phyloP scores from a whole-genome alignment of 495 filamentous ascomycete genomes.

The Trichoderma reesei region DNA sequence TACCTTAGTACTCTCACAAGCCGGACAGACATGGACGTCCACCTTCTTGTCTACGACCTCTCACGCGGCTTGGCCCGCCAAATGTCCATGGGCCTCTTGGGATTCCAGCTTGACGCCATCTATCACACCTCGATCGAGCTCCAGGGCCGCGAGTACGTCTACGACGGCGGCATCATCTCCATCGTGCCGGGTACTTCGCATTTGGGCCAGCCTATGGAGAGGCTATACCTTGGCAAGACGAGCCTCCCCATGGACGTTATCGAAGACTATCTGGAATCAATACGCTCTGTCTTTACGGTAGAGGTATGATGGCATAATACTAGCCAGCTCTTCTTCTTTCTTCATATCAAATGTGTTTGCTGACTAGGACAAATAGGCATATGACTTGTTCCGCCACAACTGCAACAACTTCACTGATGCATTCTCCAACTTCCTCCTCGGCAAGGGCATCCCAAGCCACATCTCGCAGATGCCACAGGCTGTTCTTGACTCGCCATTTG shows the following conservation, averaged over 20 bases:
- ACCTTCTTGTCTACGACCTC: constrained; percentile 90
- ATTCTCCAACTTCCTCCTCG: constrained; percentile 81
- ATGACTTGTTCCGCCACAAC: constrained; percentile 78
- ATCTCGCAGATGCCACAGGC: constrained; percentile 82
- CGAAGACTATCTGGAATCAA: constrained; percentile 76
- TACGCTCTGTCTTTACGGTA: constrained; percentile 72
- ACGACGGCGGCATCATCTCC: constrained; percentile 65
- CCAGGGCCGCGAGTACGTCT: constrained; percentile 48
- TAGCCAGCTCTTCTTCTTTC: neutral
- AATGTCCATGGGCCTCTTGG: constrained; percentile 44
- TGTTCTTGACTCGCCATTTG: constrained; percentile 83
- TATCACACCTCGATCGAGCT: constrained; percentile 89
- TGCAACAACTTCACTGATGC: constrained; percentile 99
- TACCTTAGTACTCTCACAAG: neutral
- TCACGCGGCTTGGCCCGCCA: constrained; percentile 54
- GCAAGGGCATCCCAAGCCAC: constrained; percentile 76
- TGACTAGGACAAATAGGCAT: constrained; percentile 46
- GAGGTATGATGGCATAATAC: constrained; percentile 42
- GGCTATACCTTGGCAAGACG: constrained; percentile 62
- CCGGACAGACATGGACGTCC: constrained; percentile 62
- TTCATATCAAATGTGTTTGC: neutral
- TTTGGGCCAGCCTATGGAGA: constrained; percentile 74
- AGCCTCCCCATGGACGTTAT: constrained; percentile 76
- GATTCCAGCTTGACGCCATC: constrained; percentile 75
- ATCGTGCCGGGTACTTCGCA: constrained; percentile 71